A percentile compares a stretch with the other conserved stretches of the same genome.
Evolutionary conservation across 1,284 basidiomycete genomes (phyloP).

Genomic region (Rhizoctonia solani): DNA sequence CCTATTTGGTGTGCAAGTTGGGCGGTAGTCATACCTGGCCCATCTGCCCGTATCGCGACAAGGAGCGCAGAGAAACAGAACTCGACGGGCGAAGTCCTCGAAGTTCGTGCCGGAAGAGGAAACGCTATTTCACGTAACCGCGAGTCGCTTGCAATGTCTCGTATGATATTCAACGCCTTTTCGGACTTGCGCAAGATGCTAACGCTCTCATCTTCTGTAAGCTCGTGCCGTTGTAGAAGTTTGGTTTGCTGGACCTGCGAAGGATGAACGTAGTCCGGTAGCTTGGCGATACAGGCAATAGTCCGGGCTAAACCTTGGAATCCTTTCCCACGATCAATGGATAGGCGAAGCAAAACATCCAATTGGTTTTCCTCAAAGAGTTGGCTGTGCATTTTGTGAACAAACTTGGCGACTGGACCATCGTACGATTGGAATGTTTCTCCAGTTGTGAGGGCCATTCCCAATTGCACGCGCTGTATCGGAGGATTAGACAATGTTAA

Average conservation of each 20-base stretch:
- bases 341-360: not conserved
- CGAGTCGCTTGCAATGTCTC: not conserved
- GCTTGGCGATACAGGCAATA: conserved; percentile 12
- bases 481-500: not conserved
- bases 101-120: conserved; percentile 2
- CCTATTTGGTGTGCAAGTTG: conserved; percentile 6
- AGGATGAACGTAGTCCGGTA: conserved; percentile 15
- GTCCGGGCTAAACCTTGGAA: conserved; percentile 19
- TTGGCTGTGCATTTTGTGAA: conserved; percentile 6
- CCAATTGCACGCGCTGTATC: conserved; percentile 15
- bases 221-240: conserved; percentile 16
- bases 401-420: conserved; percentile 13
- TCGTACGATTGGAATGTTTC: conserved; percentile 25
- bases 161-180: conserved; percentile 5
- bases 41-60: conserved; percentile 16
- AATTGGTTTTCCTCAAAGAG: conserved; percentile 17
- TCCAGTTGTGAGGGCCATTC: conserved; percentile 27
- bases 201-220: not conserved
- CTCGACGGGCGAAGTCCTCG: conserved; percentile 19
- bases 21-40: not conserved
- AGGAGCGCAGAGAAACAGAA: conserved; percentile 14
- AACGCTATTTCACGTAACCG: conserved; percentile 4
- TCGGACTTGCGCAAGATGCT: conserved; percentile 16
- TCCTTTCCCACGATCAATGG: conserved; percentile 16
- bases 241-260: conserved; percentile 11